Evolutionary conservation across 148 eudicot genomes (phyloP), one percentile per base, ranked within the genome.

Genomic region (Spergularia bocconei): DNA sequence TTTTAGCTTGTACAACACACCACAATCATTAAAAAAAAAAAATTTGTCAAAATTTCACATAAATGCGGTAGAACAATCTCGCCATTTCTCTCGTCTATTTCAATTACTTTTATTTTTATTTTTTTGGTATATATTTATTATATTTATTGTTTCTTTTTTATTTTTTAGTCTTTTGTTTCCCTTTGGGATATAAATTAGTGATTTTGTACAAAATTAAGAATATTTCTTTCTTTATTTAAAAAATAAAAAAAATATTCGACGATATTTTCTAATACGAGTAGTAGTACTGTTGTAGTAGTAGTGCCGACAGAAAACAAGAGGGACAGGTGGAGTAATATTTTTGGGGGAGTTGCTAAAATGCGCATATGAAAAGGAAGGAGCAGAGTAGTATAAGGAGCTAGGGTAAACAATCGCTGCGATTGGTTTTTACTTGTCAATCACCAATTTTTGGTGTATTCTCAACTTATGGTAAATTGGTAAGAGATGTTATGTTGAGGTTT

Each of bases 51-150:
- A 29, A 2, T 29, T 44, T 47, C 16, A 67, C 69, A 57, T 72
- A 78, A 47, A 48, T 5, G 44, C 11, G 73, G 77, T 79, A 66
- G 77, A 73, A 44, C 62, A 14, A 65, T 21, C 29, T 72, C 15
- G 38, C 11, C 16, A 20, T 10, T 58, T 47, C 25, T 13, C 38
- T 67, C 14, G 20, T 29, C 36, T 29, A 21, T 72, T 60, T 71
- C 33, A 25, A 53, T 14, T 70, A 48, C 4, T 29, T 29, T 29
- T 29, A 47, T 23, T 75, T 75, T 41, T 66, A 16, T 25, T 7
- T 15, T 56, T 67, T 41, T 54, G 65, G 58, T 38, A 50, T 56
- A 33, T 21, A 29, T 78, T 65, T 65, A 55, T 54, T 23, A 12
- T 14, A 0, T 71, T 29, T 5, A 19, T 14, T 38, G 41, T 48